These are phyloP conservation scores for Marvania coccoides DNA, from an alignment of 139 green algal genomes.

Conservation along the genomic window DNA sequence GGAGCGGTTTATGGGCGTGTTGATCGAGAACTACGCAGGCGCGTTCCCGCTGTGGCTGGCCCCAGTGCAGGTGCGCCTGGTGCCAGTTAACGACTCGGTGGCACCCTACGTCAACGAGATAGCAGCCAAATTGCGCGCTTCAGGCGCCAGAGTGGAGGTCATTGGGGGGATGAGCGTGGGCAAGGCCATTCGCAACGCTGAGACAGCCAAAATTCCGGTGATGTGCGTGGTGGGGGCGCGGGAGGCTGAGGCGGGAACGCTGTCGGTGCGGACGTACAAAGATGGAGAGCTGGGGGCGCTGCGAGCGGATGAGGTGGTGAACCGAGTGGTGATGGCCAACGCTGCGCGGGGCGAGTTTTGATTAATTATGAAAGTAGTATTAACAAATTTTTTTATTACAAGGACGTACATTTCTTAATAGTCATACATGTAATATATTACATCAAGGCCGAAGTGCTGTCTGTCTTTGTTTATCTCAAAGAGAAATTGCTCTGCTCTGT, in stretches of 20 bases:
- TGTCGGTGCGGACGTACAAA: conserved; percentile 65
- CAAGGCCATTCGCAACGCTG: conserved; percentile 67
- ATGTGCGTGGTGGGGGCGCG: conserved; percentile 74
- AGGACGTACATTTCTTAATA: no score
- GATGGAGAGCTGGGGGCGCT: conserved; percentile 54
- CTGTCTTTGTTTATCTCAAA: no score
- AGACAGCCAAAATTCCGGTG: conserved; percentile 77
- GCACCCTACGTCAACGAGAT: conserved; percentile 58
- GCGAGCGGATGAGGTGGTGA: conserved; percentile 15
- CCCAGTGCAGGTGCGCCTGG: conserved; percentile 74
- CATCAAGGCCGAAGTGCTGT: no score
- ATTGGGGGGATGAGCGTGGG: conserved; percentile 35
- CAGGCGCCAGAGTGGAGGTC: conserved; percentile 59
- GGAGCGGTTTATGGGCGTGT: conserved; percentile 95
- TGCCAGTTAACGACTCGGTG: conserved; percentile 72
- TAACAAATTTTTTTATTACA: no score
- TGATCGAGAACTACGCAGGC: conserved; percentile 94
- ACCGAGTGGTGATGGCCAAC: no score
- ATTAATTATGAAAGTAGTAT: no score
- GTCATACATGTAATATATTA: no score
- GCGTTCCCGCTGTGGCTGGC: conserved; percentile 91
- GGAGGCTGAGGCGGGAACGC: conserved; percentile 48
- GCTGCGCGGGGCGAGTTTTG: no score
- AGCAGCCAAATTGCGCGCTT: conserved; percentile 38
- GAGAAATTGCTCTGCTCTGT: no score